Evolutionary conservation across 2,329 filamentous ascomycete species (phyloP).

Genomic region (Verticillium nubilum): DNA sequence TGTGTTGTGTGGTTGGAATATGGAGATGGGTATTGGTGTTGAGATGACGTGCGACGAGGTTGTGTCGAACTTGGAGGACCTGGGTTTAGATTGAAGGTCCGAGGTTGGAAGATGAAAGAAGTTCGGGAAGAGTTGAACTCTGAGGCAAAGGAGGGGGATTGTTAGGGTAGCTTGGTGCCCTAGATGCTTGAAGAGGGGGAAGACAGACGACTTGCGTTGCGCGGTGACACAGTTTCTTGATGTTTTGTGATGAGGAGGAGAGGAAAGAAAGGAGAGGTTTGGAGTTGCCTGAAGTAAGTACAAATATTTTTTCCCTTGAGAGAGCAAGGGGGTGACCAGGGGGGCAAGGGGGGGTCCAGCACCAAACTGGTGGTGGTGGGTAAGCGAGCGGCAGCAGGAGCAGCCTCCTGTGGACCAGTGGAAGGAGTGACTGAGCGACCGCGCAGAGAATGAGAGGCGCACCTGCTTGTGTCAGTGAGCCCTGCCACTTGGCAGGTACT

Average conservation of each 20-base stretch:
- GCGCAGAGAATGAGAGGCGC: neutral
- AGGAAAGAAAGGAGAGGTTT: constrained; percentile 21
- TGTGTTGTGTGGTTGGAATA: constrained; percentile 21
- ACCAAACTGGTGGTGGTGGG: constrained; percentile 1
- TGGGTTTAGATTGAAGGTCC: constrained; percentile 36
- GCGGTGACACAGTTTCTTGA: constrained; percentile 40
- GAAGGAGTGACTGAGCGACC: neutral
- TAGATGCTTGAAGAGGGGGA: constrained; percentile 49
- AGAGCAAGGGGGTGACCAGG: constrained; percentile 1
- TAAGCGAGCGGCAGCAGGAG: neutral
- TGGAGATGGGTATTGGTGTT: constrained; percentile 22
- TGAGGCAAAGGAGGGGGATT: constrained; percentile 65
- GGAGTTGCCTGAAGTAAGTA: constrained; percentile 1
- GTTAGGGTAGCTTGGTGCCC: constrained; percentile 87
- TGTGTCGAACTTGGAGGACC: constrained; percentile 15
- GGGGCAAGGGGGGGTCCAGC: constrained; percentile 6
- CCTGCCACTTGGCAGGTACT: neutral
- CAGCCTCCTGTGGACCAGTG: neutral
- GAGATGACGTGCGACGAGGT: constrained; percentile 35
- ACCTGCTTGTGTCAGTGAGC: neutral
- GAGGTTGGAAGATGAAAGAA: constrained; percentile 34
- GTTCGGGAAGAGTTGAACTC: constrained; percentile 54
- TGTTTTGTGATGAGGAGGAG: constrained; percentile 34
- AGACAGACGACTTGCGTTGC: constrained; percentile 42
- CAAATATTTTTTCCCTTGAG: constrained; percentile 33